Conservation (phyloP, 305 asterid species). For the Fraxinus dipetala region DNA sequence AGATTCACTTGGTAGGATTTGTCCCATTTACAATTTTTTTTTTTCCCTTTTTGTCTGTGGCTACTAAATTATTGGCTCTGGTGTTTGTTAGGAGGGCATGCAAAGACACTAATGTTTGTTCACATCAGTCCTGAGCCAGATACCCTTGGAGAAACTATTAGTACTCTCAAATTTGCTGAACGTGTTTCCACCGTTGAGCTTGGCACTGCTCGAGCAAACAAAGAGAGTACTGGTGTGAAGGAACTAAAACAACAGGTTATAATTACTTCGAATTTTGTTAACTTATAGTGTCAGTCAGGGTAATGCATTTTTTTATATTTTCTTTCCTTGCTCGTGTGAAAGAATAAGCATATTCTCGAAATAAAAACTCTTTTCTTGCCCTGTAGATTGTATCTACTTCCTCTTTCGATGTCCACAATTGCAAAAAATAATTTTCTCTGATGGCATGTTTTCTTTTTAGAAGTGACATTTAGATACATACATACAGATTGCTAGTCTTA, state of each 20-base stretch:
- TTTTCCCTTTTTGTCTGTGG: neutral
- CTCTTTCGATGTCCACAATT: neutral
- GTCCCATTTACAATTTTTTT: neutral
- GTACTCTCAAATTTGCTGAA: constrained; percentile 93
- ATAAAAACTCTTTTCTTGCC: neutral
- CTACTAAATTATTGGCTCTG: constrained; percentile 1
- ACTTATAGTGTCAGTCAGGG: neutral
- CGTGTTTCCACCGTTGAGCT: constrained; percentile 86
- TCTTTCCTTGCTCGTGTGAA: neutral
- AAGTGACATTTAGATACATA: constrained; percentile 6
- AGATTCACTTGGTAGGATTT: constrained; percentile 79
- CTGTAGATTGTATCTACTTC: neutral
- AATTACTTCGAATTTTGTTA: neutral
- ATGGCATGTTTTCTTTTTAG: neutral
- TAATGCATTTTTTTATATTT: neutral
- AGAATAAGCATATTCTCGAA: neutral
- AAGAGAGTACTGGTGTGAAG: constrained; percentile 63
- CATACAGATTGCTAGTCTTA: constrained; percentile 71
- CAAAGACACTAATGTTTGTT: constrained; percentile 88
- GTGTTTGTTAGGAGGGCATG: constrained; percentile 70
- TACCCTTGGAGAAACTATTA: constrained; percentile 78
- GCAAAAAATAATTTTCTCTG: neutral
- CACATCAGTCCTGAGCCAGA: constrained; percentile 82
- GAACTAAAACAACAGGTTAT: constrained; percentile 83
- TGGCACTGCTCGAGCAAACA: constrained; percentile 76